Conservation (phyloP, 2,329 filamentous ascomycete genomes). For the Exserohilum rostratum region DNA sequence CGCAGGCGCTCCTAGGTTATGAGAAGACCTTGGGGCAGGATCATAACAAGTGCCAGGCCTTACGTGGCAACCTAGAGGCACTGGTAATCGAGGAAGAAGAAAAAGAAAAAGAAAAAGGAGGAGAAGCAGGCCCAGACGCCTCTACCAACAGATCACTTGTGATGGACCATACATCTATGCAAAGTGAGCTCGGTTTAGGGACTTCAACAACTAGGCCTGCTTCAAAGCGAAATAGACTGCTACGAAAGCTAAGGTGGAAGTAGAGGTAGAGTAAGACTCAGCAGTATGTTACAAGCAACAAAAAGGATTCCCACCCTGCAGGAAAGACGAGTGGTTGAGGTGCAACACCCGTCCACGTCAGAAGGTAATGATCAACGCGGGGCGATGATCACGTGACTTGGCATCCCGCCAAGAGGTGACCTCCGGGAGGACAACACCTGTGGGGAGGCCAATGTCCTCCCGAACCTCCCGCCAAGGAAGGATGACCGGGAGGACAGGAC, state of each 20-base stretch:
- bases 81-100: background rate
- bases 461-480: too few species aligned
- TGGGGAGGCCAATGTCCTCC: too few species aligned
- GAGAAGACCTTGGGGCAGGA: conserved; percentile 8
- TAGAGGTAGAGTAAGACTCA: background rate
- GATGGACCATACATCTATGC: background rate
- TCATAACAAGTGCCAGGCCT: background rate
- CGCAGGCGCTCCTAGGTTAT: conserved; percentile 11
- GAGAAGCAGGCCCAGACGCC: background rate
- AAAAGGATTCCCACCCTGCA: too few species aligned
- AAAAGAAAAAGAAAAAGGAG: background rate
- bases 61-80: background rate
- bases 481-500: too few species aligned
- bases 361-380: too few species aligned
- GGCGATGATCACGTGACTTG: too few species aligned
- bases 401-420: too few species aligned
- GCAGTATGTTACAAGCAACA: too few species aligned
- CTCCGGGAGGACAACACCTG: too few species aligned
- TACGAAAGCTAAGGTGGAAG: background rate
- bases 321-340: too few species aligned
- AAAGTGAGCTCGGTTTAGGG: background rate
- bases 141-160: background rate
- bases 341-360: too few species aligned
- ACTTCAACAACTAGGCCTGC: background rate
- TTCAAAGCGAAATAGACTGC: background rate